These are phyloP conservation scores for Paramecium sexaurelia DNA, from an alignment of 73 alveolate species.

Conservation along the genomic window DNA sequence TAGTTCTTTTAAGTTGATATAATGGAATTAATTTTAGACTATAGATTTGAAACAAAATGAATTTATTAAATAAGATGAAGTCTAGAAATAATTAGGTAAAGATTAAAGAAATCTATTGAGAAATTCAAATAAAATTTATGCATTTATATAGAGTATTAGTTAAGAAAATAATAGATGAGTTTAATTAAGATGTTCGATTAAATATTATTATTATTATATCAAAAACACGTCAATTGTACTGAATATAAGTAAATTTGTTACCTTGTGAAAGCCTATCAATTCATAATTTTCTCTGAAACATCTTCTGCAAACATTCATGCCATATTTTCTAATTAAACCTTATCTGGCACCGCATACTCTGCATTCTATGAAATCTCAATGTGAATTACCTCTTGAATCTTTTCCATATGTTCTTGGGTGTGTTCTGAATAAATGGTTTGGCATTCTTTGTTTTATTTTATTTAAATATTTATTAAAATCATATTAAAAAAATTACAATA, in stretches of 20 bases:
- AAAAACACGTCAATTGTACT: constrained; percentile 36
- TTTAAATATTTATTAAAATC: constrained; percentile 47
- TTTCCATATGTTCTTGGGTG: constrained; percentile 96
- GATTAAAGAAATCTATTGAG: background rate
- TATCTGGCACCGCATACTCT: constrained; percentile 92
- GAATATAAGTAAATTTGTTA: background rate
- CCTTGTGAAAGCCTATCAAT: constrained; percentile 81
- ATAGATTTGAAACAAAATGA: background rate
- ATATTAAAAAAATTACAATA: constrained; percentile 25
- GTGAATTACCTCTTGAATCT: constrained; percentile 84
- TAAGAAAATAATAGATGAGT: background rate
- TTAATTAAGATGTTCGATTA: background rate
- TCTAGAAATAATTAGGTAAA: background rate
- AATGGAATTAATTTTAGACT: background rate
- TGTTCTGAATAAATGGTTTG: constrained; percentile 87
- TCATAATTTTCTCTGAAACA: constrained; percentile 95
- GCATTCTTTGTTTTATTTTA: constrained; percentile 73
- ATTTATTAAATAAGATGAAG: background rate
- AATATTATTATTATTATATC: constrained; percentile 6
- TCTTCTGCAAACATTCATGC: constrained; percentile 92
- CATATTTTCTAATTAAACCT: constrained; percentile 96
- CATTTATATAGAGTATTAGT: background rate
- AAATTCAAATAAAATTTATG: background rate
- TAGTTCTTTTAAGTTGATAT: background rate
- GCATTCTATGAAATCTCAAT: constrained; percentile 72